Percentiles rank a stretch among this genome's conserved stretches.
Evolutionary conservation across 2,329 filamentous ascomycete genomes (phyloP).

Genomic region (Cadophora gregata): DNA sequence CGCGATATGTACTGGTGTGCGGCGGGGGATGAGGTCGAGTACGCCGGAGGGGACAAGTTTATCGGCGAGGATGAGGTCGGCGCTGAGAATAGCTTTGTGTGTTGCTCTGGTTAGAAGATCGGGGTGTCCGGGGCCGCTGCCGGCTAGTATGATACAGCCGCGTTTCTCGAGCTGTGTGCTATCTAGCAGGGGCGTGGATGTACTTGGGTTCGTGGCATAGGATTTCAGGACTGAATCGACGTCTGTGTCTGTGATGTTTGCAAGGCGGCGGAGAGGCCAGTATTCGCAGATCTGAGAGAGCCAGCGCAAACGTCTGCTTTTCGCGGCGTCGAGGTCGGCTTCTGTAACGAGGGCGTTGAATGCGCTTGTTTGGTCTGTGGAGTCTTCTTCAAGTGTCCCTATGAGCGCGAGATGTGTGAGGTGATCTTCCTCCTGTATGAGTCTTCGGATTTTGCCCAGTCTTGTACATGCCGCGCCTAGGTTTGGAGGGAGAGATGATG

Average conservation of each 20-base stretch:
- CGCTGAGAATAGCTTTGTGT: slow-evolving; percentile 74
- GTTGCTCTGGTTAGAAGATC: slow-evolving; percentile 87
- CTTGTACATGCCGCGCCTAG: slow-evolving; percentile 79
- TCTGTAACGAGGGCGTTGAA: slow-evolving; percentile 86
- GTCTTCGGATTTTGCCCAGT: slow-evolving; percentile 73
- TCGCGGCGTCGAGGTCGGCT: slow-evolving; percentile 74
- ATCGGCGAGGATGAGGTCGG: slow-evolving; percentile 82
- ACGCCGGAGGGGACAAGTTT: slow-evolving; percentile 87
- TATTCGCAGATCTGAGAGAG: slow-evolving; percentile 97
- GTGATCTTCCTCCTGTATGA: slow-evolving; percentile 77
- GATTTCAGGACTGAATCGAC: slow-evolving; percentile 77
- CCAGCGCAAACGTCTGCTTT: slow-evolving; percentile 88
- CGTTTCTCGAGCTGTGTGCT: slow-evolving; percentile 45
- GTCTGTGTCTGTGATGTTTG: slow-evolving; percentile 79
- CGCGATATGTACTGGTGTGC: slow-evolving; percentile 88
- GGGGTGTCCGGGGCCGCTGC: slow-evolving; percentile 90
- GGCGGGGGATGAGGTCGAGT: slow-evolving; percentile 85
- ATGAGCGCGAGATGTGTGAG: slow-evolving; percentile 41
- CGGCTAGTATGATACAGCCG: slow-evolving; percentile 85
- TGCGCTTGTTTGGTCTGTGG: slow-evolving; percentile 74
- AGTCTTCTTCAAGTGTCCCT: slow-evolving; percentile 57
- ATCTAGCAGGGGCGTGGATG: slow-evolving; percentile 41
- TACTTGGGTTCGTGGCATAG: slow-evolving; percentile 56
- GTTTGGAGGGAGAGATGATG: slow-evolving; percentile 74
- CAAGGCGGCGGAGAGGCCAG: slow-evolving; percentile 87